These are phyloP conservation scores for Akanthomyces muscarius DNA, from an alignment of 2,329 filamentous ascomycete species.

Conservation along the genomic window DNA sequence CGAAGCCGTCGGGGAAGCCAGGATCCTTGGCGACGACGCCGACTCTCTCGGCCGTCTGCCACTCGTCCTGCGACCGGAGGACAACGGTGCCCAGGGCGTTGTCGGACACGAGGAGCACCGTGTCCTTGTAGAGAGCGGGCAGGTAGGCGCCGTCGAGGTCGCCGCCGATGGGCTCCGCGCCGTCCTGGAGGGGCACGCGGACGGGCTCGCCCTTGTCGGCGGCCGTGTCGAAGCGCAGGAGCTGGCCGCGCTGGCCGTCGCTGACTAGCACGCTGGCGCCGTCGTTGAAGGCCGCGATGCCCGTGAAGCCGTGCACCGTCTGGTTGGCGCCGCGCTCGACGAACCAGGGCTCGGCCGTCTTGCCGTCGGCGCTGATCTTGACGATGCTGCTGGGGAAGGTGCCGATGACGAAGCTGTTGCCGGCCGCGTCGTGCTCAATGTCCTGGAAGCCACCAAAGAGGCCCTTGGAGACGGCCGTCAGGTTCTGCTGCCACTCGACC, in stretches of 20 bases:
- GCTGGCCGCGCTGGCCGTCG: constrained; percentile 29
- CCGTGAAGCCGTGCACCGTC: constrained; percentile 9
- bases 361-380: constrained; percentile 29
- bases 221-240: constrained; percentile 33
- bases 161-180: neutral
- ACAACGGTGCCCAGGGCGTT: constrained; percentile 32
- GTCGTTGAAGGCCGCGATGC: neutral
- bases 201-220: neutral
- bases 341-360: constrained; percentile 29
- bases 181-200: neutral
- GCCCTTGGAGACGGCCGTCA: constrained; percentile 28
- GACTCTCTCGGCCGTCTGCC: constrained; percentile 33
- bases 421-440: constrained; percentile 32
- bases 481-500: constrained; percentile 31
- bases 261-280: constrained; percentile 28
- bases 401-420: constrained; percentile 36
- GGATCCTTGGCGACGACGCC: constrained; percentile 28
- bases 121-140: constrained; percentile 31
- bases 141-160: constrained; percentile 30
- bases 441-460: constrained; percentile 38
- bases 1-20: constrained; percentile 17
- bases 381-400: constrained; percentile 36
- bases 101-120: constrained; percentile 32
- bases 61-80: constrained; percentile 33
- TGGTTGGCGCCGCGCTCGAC: constrained; percentile 25